Conservation (phyloP, 2,329 filamentous ascomycete genomes). For the Ceratocystis colombiana region DNA sequence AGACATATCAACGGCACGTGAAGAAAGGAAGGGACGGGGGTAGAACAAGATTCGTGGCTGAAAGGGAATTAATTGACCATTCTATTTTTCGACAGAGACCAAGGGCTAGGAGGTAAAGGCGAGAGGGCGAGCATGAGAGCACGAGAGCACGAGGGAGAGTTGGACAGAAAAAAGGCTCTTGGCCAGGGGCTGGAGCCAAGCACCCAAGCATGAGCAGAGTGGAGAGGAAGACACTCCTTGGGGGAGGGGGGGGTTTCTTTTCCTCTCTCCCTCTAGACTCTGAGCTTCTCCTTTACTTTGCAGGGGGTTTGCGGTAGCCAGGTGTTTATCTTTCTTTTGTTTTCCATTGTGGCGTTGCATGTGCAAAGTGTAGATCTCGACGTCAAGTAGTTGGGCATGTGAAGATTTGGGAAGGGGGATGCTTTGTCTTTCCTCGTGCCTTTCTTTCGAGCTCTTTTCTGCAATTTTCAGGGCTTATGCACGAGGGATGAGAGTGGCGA, state of each 20-base stretch:
- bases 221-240: not conserved
- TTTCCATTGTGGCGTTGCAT: not conserved
- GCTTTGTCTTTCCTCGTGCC: not conserved
- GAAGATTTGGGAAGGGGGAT: not conserved
- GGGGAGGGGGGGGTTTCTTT: not conserved
- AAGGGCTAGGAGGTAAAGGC: not conserved
- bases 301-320: not conserved
- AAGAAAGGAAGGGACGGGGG: not conserved
- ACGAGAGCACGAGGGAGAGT: not conserved
- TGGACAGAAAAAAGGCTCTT: not conserved
- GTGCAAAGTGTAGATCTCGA: conserved; percentile 4
- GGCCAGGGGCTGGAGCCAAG: not conserved
- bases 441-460: not conserved
- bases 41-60: not conserved
- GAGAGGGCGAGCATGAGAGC: conserved; percentile 4
- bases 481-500: conserved; percentile 1
- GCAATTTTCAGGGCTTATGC: not conserved
- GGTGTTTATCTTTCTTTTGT: not conserved
- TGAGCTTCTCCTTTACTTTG: not conserved
- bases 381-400: not conserved
- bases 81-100: not conserved
- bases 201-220: not conserved
- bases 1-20: not conserved
- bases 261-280: not conserved
- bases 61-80: not conserved